Percentiles rank a stretch among this genome's conserved stretches.
Evolutionary conservation across 2,329 filamentous ascomycete genomes (phyloP).

Genomic region (Penicillium sp.): DNA sequence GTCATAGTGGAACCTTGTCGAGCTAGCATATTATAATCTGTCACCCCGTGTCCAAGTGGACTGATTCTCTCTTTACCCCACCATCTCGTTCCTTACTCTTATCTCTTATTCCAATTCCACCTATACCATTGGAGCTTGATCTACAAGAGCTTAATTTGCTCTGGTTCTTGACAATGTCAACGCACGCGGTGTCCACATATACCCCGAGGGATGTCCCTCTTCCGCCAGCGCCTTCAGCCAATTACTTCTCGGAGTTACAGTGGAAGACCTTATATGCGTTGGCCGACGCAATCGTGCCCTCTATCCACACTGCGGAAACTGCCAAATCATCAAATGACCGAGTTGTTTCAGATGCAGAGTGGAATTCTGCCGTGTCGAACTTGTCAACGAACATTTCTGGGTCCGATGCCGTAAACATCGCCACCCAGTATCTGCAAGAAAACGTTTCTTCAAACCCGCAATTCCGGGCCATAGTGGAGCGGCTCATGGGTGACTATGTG

Average conservation of each 20-base stretch:
- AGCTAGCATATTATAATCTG: not conserved
- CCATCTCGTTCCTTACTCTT: not conserved
- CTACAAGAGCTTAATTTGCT: not conserved
- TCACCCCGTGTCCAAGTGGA: not conserved
- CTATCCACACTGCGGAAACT: slow-evolving; percentile 44
- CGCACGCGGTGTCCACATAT: not conserved
- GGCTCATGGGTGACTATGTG: slow-evolving; percentile 50
- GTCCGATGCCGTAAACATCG: slow-evolving; percentile 36
- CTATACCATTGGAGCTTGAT: not conserved
- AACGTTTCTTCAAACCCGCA: slow-evolving; percentile 47
- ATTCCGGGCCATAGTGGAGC: slow-evolving; percentile 51
- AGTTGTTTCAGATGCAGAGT: slow-evolving; percentile 41
- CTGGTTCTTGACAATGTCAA: not conserved
- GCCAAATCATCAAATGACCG: slow-evolving; percentile 38
- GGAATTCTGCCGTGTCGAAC: slow-evolving; percentile 37
- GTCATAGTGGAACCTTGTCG: not conserved
- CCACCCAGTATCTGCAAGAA: slow-evolving; percentile 49
- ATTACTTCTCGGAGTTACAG: slow-evolving; percentile 54
- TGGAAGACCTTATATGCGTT: slow-evolving; percentile 60
- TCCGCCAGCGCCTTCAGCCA: slow-evolving; percentile 46
- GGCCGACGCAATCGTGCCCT: slow-evolving; percentile 57
- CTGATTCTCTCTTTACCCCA: not conserved
- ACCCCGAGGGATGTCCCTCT: slow-evolving; percentile 45
- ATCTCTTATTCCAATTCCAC: not conserved
- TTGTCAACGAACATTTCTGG: slow-evolving; percentile 30